These are phyloP conservation scores for Globisporangium canariense DNA, from an alignment of 352 stramenopile species.

Conservation along the genomic window DNA sequence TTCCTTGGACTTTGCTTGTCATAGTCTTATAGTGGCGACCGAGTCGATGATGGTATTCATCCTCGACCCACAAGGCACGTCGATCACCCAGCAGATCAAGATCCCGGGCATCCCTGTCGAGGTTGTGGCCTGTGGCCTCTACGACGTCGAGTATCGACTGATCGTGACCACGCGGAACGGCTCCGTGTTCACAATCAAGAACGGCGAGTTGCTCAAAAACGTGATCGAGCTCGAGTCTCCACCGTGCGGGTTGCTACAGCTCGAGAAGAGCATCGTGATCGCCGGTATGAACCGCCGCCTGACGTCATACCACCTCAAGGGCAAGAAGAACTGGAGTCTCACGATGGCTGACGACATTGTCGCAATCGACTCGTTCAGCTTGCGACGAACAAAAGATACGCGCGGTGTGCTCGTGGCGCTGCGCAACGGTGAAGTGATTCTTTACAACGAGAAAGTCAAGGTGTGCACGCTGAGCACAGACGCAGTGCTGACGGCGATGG, in stretches of 20 bases:
- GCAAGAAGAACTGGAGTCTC: constrained; percentile 90
- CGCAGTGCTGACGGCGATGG: constrained; percentile 64
- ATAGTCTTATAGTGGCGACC: constrained; percentile 82
- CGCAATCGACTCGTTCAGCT: constrained; percentile 70
- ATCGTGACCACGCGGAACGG: constrained; percentile 85
- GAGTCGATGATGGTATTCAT: constrained; percentile 80
- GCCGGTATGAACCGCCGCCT: constrained; percentile 87
- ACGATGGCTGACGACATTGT: constrained; percentile 83
- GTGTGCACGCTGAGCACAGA: constrained; percentile 73
- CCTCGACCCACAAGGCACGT: constrained; percentile 69
- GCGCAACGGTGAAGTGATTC: constrained; percentile 75
- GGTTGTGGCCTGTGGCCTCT: constrained; percentile 61
- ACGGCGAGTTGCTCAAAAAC: constrained; percentile 81
- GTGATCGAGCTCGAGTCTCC: constrained; percentile 87
- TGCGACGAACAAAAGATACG: constrained; percentile 71
- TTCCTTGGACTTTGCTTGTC: too few relatives aligned
- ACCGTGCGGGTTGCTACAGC: constrained; percentile 65
- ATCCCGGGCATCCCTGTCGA: constrained; percentile 72
- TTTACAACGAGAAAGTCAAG: constrained; percentile 90
- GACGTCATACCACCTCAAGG: constrained; percentile 87
- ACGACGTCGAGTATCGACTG: constrained; percentile 86
- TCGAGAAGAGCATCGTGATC: constrained; percentile 85
- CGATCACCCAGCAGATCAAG: constrained; percentile 65
- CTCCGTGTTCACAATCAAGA: constrained; percentile 89
- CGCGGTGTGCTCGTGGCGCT: constrained; percentile 82